phyloP scores from a whole-genome alignment of 257 asterid genomes.

The Voacanga thouarsii region DNA sequence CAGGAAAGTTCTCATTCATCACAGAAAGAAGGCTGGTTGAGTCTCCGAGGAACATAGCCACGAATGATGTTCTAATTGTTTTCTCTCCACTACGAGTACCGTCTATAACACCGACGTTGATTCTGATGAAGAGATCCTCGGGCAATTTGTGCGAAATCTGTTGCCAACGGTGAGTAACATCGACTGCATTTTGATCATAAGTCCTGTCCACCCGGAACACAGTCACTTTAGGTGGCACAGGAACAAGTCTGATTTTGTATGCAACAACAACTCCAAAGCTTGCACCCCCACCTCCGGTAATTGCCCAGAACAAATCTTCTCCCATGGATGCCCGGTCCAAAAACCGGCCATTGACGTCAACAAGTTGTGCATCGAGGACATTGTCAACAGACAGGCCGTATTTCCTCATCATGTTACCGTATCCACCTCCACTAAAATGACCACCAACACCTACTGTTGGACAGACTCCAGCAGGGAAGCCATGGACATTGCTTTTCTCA shows the following conservation, averaged over 20 bases:
- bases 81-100: not conserved
- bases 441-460: conserved; percentile 25
- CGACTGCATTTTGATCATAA: conserved; percentile 7
- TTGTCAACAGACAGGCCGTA: conserved; percentile 18
- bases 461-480: conserved; percentile 23
- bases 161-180: conserved; percentile 1
- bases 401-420: conserved; percentile 24
- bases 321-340: conserved; percentile 15
- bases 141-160: conserved; percentile 1
- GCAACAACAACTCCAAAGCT: conserved; percentile 20
- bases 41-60: conserved; percentile 17
- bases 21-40: not conserved
- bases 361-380: conserved; percentile 14
- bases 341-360: conserved; percentile 14
- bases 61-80: conserved; percentile 1
- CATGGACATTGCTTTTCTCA: conserved; percentile 16
- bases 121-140: conserved; percentile 11
- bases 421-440: conserved; percentile 21
- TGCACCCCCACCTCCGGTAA: conserved; percentile 16
- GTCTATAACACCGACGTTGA: conserved; percentile 1
- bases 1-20: conserved; percentile 8
- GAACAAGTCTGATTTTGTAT: conserved; percentile 7
- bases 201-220: conserved; percentile 2
- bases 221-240: conserved; percentile 16
- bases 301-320: conserved; percentile 26